A percentile compares a stretch with the other conserved stretches of the same genome.
phyloP scores from a whole-genome alignment of 345 rosid genomes.

The Salix udensis region DNA sequence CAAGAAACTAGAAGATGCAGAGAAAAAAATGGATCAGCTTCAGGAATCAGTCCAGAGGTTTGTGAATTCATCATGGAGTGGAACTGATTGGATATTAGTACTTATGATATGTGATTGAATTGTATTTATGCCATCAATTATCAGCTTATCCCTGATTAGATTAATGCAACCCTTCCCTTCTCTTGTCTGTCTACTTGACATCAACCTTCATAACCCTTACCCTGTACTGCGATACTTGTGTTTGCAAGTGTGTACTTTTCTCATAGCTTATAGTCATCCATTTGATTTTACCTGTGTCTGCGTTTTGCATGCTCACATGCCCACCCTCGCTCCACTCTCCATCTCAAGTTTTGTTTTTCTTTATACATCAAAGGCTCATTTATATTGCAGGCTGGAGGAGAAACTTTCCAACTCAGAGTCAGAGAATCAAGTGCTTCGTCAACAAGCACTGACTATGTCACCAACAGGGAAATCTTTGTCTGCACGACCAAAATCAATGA shows the following conservation, averaged over 20 bases:
- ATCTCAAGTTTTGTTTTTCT: slow-evolving; percentile 11
- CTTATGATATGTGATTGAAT: background rate
- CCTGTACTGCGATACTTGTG: background rate
- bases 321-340: background rate
- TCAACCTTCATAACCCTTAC: background rate
- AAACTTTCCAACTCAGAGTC: slow-evolving; percentile 95
- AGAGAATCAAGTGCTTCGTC: slow-evolving; percentile 96
- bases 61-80: slow-evolving; percentile 25
- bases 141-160: background rate
- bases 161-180: background rate
- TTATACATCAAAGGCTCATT: slow-evolving; percentile 5
- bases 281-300: background rate
- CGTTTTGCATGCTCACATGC: background rate
- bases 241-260: background rate
- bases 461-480: slow-evolving; percentile 84
- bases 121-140: background rate
- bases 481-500: slow-evolving; percentile 57
- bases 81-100: background rate
- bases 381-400: slow-evolving; percentile 71
- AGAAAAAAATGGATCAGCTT: slow-evolving; percentile 75
- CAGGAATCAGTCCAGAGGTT: slow-evolving; percentile 97
- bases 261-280: background rate
- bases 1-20: slow-evolving; percentile 74
- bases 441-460: slow-evolving; percentile 89
- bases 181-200: background rate